These are phyloP conservation scores for Manihot esculenta DNA, from an alignment of 441 rosid genomes.

Conservation along the genomic window DNA sequence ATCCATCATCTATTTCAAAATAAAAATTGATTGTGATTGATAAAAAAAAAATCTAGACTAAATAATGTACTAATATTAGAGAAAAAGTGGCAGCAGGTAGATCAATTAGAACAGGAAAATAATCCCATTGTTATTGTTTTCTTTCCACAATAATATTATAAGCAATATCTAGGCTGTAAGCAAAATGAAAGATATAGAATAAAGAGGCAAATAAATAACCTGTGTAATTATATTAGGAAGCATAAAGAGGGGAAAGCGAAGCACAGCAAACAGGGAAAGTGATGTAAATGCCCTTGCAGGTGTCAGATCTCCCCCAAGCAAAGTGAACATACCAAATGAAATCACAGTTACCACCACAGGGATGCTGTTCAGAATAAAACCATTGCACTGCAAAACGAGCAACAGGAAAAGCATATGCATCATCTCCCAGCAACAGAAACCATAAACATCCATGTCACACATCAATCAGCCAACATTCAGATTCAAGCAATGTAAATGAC, in stretches of 20 bases:
- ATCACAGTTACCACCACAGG: conserved; percentile 93
- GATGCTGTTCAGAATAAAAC: conserved; percentile 80
- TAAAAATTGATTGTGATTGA: background rate
- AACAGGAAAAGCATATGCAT: conserved; percentile 27
- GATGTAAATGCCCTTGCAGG: conserved; percentile 99
- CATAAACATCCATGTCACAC: background rate
- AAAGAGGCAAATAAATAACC: conserved; percentile 42
- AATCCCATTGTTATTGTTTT: background rate
- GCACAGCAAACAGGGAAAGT: conserved; percentile 91
- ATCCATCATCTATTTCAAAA: background rate
- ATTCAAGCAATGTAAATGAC: conserved; percentile 1
- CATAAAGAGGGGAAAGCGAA: conserved; percentile 95
- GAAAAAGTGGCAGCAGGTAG: conserved; percentile 3
- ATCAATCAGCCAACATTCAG: conserved; percentile 7
- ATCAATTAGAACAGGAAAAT: conserved; percentile 7
- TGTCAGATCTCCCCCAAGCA: conserved; percentile 98
- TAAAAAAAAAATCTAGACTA: background rate
- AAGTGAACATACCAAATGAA: conserved; percentile 91
- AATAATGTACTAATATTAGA: background rate
- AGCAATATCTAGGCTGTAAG: conserved; percentile 4
- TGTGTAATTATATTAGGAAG: conserved; percentile 96
- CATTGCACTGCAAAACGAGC: conserved; percentile 62
- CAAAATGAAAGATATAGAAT: background rate
- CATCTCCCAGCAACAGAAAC: background rate
- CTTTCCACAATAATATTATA: background rate